Evolutionary conservation across 1,139 yeast genomes (phyloP).

Genomic region (Yamadazyma mexicana): DNA sequence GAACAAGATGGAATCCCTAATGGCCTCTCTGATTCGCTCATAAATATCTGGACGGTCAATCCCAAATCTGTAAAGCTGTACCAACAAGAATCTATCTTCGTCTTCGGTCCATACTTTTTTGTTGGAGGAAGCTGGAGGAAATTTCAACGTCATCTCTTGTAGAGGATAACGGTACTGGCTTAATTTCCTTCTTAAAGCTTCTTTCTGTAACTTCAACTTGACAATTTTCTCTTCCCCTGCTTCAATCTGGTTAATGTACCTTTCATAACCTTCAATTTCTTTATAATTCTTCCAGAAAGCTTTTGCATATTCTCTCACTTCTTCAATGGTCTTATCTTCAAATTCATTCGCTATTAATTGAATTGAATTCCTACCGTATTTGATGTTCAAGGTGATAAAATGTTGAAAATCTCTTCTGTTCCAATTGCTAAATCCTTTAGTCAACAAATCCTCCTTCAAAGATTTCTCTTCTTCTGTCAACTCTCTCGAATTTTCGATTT

Average conservation of each 20-base stretch:
- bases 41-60: slow-evolving; percentile 64
- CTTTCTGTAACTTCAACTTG: slow-evolving; percentile 60
- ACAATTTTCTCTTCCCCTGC: slow-evolving; percentile 72
- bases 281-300: slow-evolving; percentile 67
- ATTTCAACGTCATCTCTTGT: slow-evolving; percentile 59
- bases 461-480: slow-evolving; percentile 67
- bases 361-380: slow-evolving; percentile 68
- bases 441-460: slow-evolving; percentile 53
- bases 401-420: slow-evolving; percentile 70
- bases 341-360: slow-evolving; percentile 62
- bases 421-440: slow-evolving; percentile 67
- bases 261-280: slow-evolving; percentile 72
- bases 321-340: slow-evolving; percentile 65
- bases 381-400: slow-evolving; percentile 59
- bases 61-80: slow-evolving; percentile 66
- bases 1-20: slow-evolving; percentile 60
- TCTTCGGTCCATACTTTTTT: slow-evolving; percentile 67
- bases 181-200: slow-evolving; percentile 63
- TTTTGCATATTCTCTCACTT: slow-evolving; percentile 63
- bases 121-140: slow-evolving; percentile 58
- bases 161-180: slow-evolving; percentile 62
- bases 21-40: slow-evolving; percentile 61
- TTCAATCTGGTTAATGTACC: slow-evolving; percentile 65
- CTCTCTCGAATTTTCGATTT: slow-evolving; percentile 63
- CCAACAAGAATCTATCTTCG: slow-evolving; percentile 69